phyloP scores from a whole-genome alignment of 1,139 yeast species.

The Geotrichum siamense region DNA sequence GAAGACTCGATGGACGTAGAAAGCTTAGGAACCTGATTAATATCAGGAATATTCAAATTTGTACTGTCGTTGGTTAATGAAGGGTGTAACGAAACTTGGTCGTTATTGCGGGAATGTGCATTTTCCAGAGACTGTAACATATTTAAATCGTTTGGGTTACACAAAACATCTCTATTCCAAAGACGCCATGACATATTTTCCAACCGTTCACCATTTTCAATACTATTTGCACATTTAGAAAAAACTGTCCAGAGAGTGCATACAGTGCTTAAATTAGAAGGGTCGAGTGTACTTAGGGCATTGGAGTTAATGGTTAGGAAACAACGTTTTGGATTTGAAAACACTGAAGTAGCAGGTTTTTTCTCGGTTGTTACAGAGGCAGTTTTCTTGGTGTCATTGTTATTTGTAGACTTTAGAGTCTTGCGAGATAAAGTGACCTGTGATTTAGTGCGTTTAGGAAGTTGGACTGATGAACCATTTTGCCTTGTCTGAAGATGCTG shows the following conservation, averaged over 20 bases:
- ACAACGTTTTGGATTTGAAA: neutral
- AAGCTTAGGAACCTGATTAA: conserved; percentile 19
- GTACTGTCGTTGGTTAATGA: neutral
- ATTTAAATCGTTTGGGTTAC: conserved; percentile 6
- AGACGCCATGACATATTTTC: conserved; percentile 56
- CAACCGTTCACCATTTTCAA: conserved; percentile 48
- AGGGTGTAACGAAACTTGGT: neutral
- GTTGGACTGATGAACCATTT: conserved; percentile 2
- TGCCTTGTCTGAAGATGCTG: neutral
- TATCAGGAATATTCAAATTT: conserved; percentile 11
- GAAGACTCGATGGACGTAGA: conserved; percentile 20
- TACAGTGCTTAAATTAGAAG: conserved; percentile 38
- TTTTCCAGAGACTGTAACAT: neutral
- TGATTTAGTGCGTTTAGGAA: conserved; percentile 3
- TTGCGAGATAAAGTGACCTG: conserved; percentile 2
- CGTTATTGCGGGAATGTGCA: neutral
- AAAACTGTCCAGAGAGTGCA: conserved; percentile 47
- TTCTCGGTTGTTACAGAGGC: neutral
- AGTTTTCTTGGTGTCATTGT: neutral
- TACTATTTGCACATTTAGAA: conserved; percentile 46
- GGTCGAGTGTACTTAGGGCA: conserved; percentile 33
- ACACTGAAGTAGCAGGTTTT: neutral
- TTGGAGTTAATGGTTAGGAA: conserved; percentile 21
- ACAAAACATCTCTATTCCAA: conserved; percentile 43
- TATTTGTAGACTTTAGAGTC: neutral